phyloP scores from a whole-genome alignment of 108 stramenopile species.

The Cyclostephanos tholiformis region DNA sequence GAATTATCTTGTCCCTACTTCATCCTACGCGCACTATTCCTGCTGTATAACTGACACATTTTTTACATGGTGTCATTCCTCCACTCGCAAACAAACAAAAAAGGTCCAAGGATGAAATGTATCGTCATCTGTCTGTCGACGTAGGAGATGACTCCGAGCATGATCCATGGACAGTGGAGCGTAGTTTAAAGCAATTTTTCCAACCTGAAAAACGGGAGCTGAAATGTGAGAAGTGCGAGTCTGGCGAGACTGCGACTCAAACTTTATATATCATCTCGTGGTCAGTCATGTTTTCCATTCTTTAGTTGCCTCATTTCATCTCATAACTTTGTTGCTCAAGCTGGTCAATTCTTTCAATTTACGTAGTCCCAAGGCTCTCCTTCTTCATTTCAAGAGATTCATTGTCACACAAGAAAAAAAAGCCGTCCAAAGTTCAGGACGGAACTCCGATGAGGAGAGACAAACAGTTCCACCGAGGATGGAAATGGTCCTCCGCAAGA shows the following conservation, averaged over 20 bases:
- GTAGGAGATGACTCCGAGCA: conserved; percentile 46
- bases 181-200: conserved; percentile 69
- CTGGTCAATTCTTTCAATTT: not conserved
- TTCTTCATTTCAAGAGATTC: conserved; percentile 84
- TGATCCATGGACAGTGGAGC: conserved; percentile 55
- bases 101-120: conserved; percentile 79
- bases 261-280: conserved; percentile 61
- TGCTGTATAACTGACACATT: not conserved
- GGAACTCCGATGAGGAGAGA: conserved; percentile 8
- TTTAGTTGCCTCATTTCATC: conserved; percentile 2
- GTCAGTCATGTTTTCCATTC: conserved; percentile 19
- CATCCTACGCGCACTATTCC: not conserved
- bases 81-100: not conserved
- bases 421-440: conserved; percentile 1
- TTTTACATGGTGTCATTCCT: not conserved
- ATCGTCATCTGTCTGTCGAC: conserved; percentile 74
- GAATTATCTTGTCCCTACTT: not conserved
- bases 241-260: conserved; percentile 64
- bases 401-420: conserved; percentile 53
- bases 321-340: not conserved
- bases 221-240: conserved; percentile 84
- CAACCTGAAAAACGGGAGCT: conserved; percentile 74
- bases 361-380: conserved; percentile 61
- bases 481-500: conserved; percentile 62
- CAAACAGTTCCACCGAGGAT: conserved; percentile 10